Base-by-base conservation (phyloP, 345 rosid genomes). In the Moricandia arvensis region DNA sequence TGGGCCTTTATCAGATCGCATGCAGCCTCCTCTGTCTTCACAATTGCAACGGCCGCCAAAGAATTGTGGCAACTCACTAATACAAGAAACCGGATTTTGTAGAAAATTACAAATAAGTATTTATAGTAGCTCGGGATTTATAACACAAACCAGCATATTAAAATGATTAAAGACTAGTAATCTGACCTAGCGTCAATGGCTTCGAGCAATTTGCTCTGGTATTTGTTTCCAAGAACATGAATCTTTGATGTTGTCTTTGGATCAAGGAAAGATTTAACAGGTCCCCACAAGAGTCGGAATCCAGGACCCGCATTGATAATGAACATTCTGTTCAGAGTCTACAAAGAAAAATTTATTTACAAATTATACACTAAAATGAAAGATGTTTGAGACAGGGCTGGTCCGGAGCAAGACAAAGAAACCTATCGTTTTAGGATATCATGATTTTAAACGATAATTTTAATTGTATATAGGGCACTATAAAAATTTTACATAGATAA, bases 1-100 rank as follows among this genome's bases (percentile, higher is more conserved):
- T 53, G 98, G 99, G 38, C 99, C 99, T 84, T 96, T 93, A 72
- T 96, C 98, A 67, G 99, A 96, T 27, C 84, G 80, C 81, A 96
- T 91, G 76, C 99, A 96, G 66, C 99, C 99, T 31, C 99, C 99
- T 80, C 85, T 83, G 63, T 85, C 90, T 64, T 91, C 85, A 78
- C 98, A 96, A 21, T 84, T 88, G 78, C 99, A 96, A 73, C 66
- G 81, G 63, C 99, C 99, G 10, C 99, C 99, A 74, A 96, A 79
- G 82, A 88, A 91, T 38, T 88, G 87, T 21, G 99, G 99, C 87
- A 96, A 85, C 81, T 96, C 99, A 63, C 99, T 96, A 88, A 34
- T 8, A 70, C 21, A 49, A 35, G 27, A 30, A 63, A 65, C 11
- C n/a, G 82, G 43, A 54, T 3, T 51, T 57, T 30, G 58, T 41